phyloP scores from a whole-genome alignment of 2,329 filamentous ascomycete species.

The Cordyceps cicadae region DNA sequence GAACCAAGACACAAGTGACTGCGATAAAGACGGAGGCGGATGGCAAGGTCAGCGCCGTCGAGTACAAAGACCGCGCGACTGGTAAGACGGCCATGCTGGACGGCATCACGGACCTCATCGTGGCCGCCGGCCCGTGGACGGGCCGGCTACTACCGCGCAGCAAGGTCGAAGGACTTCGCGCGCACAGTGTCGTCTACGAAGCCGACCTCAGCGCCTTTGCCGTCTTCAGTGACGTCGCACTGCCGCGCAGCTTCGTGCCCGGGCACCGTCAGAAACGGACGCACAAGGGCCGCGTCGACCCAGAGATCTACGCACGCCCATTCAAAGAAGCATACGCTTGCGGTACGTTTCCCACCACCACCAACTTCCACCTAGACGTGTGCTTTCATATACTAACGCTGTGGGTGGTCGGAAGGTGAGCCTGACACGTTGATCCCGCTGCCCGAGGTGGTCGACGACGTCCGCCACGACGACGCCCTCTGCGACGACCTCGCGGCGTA shows the following conservation, averaged over 20 bases:
- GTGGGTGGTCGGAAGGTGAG: constrained; percentile 42
- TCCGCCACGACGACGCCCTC: constrained; percentile 63
- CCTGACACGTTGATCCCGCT: constrained; percentile 69
- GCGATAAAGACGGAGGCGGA: constrained; percentile 49
- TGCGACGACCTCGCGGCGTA: constrained; percentile 85
- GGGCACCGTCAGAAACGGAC: constrained; percentile 44
- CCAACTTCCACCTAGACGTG: too few relatives aligned
- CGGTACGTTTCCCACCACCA: constrained; percentile 37
- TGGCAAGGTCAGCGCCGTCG: constrained; percentile 50
- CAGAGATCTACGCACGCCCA: constrained; percentile 89
- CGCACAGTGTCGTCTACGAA: constrained; percentile 58
- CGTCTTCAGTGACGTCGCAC: constrained; percentile 76
- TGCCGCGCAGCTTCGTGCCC: constrained; percentile 57
- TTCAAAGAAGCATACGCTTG: constrained; percentile 89
- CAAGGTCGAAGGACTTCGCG: constrained; percentile 50
- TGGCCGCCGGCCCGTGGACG: constrained; percentile 57
- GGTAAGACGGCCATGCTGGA: constrained; percentile 27
- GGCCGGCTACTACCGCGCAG: constrained; percentile 47
- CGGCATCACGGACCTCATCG: constrained; percentile 45
- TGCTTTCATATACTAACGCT: too few relatives aligned
- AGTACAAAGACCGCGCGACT: constrained; percentile 44
- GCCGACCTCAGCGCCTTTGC: constrained; percentile 63
- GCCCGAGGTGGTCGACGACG: constrained; percentile 65
- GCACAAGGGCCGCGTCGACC: constrained; percentile 60
- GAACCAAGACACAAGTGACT: constrained; percentile 58